These are phyloP conservation scores for Arabidopsis thaliana DNA, from an alignment of 345 rosid species.

Conservation along the genomic window DNA sequence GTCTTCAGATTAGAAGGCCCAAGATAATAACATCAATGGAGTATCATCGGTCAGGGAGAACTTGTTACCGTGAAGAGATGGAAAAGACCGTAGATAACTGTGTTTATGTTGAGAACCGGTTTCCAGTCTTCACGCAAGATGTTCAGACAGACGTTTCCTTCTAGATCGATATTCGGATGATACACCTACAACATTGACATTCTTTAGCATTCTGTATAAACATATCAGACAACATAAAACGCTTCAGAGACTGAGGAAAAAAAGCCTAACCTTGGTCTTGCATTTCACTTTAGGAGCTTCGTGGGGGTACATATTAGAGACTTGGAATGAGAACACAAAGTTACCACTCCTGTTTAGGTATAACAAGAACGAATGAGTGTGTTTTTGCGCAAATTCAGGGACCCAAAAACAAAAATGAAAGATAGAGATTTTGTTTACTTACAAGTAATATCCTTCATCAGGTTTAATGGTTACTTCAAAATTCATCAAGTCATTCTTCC, in stretches of 20 bases:
- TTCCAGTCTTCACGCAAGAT: constrained; percentile 98
- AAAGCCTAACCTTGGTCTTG: constrained; percentile 75
- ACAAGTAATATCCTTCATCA: constrained; percentile 80
- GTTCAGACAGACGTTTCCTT: constrained; percentile 95
- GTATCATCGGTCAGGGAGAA: background rate
- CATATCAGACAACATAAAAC: background rate
- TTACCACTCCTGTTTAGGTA: constrained; percentile 59
- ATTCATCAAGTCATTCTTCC: constrained; percentile 77
- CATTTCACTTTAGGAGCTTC: constrained; percentile 92
- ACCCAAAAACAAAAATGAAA: background rate
- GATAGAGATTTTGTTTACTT: constrained; percentile 24
- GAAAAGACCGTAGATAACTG: constrained; percentile 79
- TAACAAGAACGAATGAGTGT: background rate
- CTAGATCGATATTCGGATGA: constrained; percentile 96
- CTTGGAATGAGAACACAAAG: constrained; percentile 79
- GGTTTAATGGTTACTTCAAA: constrained; percentile 75
- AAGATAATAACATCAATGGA: background rate
- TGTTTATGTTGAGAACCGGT: constrained; percentile 94
- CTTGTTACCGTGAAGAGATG: constrained; percentile 87
- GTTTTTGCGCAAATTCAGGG: background rate
- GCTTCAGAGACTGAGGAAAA: background rate
- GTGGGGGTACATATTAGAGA: constrained; percentile 77
- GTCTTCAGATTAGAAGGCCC: background rate
- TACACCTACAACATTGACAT: constrained; percentile 57
- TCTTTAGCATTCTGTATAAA: background rate